Base-by-base conservation (phyloP, 345 rosid genomes). In the Boechera stricta region DNA sequence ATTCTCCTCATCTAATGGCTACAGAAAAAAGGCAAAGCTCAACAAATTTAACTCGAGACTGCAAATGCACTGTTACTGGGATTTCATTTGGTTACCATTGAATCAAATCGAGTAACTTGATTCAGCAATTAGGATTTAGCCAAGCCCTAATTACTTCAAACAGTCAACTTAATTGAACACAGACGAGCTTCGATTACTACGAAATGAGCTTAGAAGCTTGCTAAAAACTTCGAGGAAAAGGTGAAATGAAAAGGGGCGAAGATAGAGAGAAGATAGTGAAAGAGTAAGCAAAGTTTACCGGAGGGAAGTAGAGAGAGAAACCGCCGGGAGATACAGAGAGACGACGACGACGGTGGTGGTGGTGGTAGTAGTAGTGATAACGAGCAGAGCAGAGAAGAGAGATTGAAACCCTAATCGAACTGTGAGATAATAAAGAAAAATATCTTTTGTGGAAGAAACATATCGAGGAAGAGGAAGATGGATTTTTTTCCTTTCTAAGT, bases 401-500 rank as follows among this genome's bases (percentile, higher is more conserved):
- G 32, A 70, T 44, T 71, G 66, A 48, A 71, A 71, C 75, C 75
- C 75, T 71, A 71, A 71, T 71, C 5, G 48, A 71, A 51, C 55
- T 2, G 42, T 2, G 56, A 71, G 64, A 47, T n/a, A 6, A 13
- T 10, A 57, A 12, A 7, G 18, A 28, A 56, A 69, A 41, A 55
- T 10, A 67, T 49, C 10, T 21, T 32, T 16, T 15, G 74, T 29
- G 64, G 64, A 69, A 55, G 74, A 33, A 59, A 71, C 13, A 11
- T n/a, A 47, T 45, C 55, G 67, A 16, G 24, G 58, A 59, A 58
- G 74, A 38, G 15, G 64, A 41, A 56, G 64, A 61, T 21, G n/a
- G 16, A 21, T 60, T 13, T n/a, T 10, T 32, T 35, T 12, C 39
- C 28, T 39, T 4, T 36, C 26, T 10, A 10, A 5, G 10, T 66